Base-by-base conservation (phyloP, 345 rosid genomes). In the Eucalyptus lansdowneana region DNA sequence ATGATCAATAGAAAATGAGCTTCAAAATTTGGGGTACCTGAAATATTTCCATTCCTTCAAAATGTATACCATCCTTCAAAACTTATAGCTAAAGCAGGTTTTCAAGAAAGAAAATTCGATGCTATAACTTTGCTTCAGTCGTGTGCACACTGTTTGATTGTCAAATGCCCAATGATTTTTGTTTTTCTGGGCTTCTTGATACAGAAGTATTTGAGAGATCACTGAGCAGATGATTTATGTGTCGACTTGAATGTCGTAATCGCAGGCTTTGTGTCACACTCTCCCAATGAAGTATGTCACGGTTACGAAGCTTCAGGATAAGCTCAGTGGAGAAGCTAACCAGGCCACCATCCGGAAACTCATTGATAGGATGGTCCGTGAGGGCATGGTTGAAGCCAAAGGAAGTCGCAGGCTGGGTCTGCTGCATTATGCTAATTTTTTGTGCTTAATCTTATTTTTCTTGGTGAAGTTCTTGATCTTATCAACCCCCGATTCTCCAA, bases 221-320 rank as follows among this genome's bases (percentile, higher is more conserved):
- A 81, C 50, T 49, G 69, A 62, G 85, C 15, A 88, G 34, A 50
- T 31, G 40, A 45, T 4, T n/a, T 88, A 47, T 49, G 37, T 81
- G 53, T 37, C 53, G n/a, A 89, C 87, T 54, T 89, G 87, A 90
- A 21, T 85, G 80, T 29, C 65, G 51, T 47, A 62, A 76, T 86
- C 88, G 50, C 92, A 96, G 99, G 99, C 98, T 87, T 89, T 98
- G 89, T 96, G 92, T 92, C 96, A 96, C 83, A 93, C 95, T 91
- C 99, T 98, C 91, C 97, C 96, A 5, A 91, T 98, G 99, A 92
- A 93, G 27, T 95, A 95, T 87, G 94, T 97, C 87, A 95, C 97
- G 6, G 85, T 92, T 65, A 49, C 95, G 85, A 96, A 94, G 94
- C 99, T 98, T 90, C 99, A 94, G 90, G 93, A 86, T 90, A 93